A percentile compares a stretch with the other conserved stretches of the same genome.
These are phyloP conservation scores for Phytophthora tubulina DNA, from an alignment of 352 stramenopile species.

Conservation along the genomic window DNA sequence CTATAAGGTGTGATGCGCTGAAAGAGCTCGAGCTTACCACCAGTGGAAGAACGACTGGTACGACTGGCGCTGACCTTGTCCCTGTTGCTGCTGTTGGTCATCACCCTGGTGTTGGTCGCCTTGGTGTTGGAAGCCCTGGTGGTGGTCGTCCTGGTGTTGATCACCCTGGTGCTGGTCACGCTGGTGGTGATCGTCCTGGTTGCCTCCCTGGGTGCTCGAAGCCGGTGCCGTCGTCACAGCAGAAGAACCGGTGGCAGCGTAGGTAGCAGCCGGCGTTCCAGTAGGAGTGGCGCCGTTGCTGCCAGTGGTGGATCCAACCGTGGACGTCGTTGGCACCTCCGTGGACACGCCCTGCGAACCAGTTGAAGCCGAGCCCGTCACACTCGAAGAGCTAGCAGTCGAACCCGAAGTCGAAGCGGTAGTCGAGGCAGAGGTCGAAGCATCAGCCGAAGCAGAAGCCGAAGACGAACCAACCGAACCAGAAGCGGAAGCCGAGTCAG, in stretches of 20 bases:
- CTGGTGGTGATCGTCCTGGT: not conserved
- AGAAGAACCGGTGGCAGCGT: not conserved
- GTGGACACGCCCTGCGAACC: not conserved
- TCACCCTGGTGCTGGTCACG: not conserved
- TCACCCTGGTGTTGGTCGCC: not conserved
- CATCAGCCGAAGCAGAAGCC: not conserved
- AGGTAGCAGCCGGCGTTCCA: not conserved
- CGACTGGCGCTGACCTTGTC: conserved; percentile 1
- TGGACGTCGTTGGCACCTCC: not conserved
- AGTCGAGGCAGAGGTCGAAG: conserved; percentile 9
- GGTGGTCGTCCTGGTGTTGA: not conserved
- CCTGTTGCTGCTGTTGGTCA: conserved; percentile 10
- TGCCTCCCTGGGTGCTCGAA: not conserved
- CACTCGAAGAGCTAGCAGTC: conserved; percentile 11
- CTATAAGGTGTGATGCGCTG: too few species aligned
- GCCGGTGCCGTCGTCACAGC: not conserved
- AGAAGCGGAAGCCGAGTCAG: conserved; percentile 8
- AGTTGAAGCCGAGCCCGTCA: not conserved
- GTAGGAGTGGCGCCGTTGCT: not conserved
- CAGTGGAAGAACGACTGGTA: conserved; percentile 20
- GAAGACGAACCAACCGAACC: conserved; percentile 11
- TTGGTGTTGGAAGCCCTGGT: conserved; percentile 7
- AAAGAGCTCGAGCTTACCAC: conserved; percentile 6
- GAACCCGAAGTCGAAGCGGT: conserved; percentile 24
- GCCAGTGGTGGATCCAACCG: too few species aligned